Evolutionary conservation across 768 basidiomycete genomes (phyloP), one percentile per base, ranked within the genome.

Genomic region (Boletus reticulatus): DNA sequence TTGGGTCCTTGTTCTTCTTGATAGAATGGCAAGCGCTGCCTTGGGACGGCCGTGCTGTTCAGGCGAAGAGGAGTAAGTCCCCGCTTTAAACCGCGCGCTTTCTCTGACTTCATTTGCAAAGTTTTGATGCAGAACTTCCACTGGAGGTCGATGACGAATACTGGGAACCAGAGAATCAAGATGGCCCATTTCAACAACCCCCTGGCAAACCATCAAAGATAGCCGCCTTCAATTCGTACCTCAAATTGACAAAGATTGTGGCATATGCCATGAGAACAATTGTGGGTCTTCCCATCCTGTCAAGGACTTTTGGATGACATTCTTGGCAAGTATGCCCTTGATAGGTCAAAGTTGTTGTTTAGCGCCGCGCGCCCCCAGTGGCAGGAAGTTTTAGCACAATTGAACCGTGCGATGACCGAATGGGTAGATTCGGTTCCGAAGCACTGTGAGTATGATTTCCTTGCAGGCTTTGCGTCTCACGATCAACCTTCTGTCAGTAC

Each of bases 81-180:
- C n/a, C 22, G 16, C 10, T 39, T 14, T 12, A 20, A n/a, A 36
- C 50, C 34, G 27, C 34, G 32, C 37, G 1, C 34, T 50, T 37
- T 52, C 22, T 48, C 48, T 63, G 19, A 65, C 49, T 51, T 41
- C n/a, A 24, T 29, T 67, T 58, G 50, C 58, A n/a, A 59, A 94
- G 92, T 67, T 92, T 91, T 66, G 93, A 95, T 66, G 74, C 88
- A 27, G 92, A 92, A 44, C 73, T 89, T 34, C 90, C 90, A 39
- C 77, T 89, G 13, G 90, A 92, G 68, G 86, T 93, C 14, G 90
- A 95, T 60, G 87, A 88, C 62, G 83, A 86, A 58, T 92, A 84
- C 65, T 94, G 90, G 91, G 80, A 84, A 57, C 72, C 71, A 17
- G 74, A 70, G 50, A 78, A 78, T 52, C 75, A 80, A 13, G 68